Base-by-base conservation (phyloP, 495 filamentous ascomycete genomes). In the Haplographium delicatum region DNA sequence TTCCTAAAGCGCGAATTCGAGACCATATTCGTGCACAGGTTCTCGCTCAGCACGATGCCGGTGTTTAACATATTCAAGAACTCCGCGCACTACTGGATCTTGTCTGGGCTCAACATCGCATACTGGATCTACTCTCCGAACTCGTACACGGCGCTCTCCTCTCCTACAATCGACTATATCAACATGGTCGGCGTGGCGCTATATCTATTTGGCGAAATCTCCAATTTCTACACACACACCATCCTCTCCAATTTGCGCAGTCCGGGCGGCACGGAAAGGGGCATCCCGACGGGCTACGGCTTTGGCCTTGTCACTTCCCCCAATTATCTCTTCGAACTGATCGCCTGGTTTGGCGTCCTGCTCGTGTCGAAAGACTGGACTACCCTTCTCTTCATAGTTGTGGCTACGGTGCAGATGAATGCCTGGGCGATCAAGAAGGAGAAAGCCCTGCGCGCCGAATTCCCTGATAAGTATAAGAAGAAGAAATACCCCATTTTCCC, bases 1-100 rank as follows among this genome's bases (percentile, higher is more conserved):
- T 98, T 96, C 75, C 57, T 89, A 58, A 98, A 98, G 74, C 89
- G 93, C 60, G 94, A 97, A 70, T 80, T 85, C 49, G 93, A 98
- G 71, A 96, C 91, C 13, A 54, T 96, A 47, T 95, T 90, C 68
- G 80, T 98, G 49, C 93, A 98, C 75, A 88, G 87, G 65, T 98
- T 98, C 80, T 91, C 87, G 62, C 78, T 82, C 26, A 78, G 80
- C 25, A 91, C 87, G 38, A 91, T 91, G 87, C 87, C 87, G 15
- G 70, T 73, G 22, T 63, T 58, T 58, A 88, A 90, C 64, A 85
- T 91, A 61, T 80, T 89, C 78, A 87, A 87, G 65, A 91, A 91
- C 69, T 81, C 74, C 46, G 77, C 71, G 5, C 86, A 91, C 66
- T 91, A 91, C 73, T 91, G 87, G 87, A 44, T 63, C 0, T 66